A percentile compares a stretch with the other conserved stretches of the same genome.
Evolutionary conservation across 495 filamentous ascomycete genomes (phyloP).

Genomic region (Hyaloscypha bicolor): DNA sequence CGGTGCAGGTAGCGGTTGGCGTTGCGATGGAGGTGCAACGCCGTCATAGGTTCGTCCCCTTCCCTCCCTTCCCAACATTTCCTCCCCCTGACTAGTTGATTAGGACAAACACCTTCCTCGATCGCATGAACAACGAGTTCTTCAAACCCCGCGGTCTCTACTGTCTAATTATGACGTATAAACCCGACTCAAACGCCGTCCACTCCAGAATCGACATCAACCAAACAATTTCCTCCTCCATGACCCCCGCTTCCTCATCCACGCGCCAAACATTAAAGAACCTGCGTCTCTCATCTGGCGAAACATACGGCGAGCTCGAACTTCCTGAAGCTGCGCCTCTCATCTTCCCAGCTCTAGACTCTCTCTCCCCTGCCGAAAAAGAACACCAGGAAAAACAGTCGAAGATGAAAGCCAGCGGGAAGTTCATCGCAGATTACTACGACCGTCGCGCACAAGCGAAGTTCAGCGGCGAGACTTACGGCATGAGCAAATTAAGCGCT

Average conservation of each 20-base stretch:
- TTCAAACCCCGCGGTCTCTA: conserved; percentile 63
- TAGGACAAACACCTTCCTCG: conserved; percentile 57
- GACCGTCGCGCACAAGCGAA: conserved; percentile 52
- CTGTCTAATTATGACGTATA: conserved; percentile 62
- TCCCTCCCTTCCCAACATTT: neutral
- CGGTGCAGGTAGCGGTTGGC: conserved; percentile 43
- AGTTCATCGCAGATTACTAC: conserved; percentile 54
- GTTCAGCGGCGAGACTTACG: conserved; percentile 42
- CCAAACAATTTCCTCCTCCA: conserved; percentile 28
- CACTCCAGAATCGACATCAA: conserved; percentile 39
- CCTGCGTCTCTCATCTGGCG: conserved; percentile 46
- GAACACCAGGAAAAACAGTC: conserved; percentile 39
- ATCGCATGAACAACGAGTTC: conserved; percentile 57
- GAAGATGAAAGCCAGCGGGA: conserved; percentile 40
- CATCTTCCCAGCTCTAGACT: conserved; percentile 55
- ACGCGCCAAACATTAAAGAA: conserved; percentile 39
- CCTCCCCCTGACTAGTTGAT: neutral
- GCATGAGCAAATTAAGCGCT: conserved; percentile 15
- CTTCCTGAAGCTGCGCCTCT: conserved; percentile 57
- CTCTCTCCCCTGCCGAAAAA: conserved; percentile 34
- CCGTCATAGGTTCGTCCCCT: conserved; percentile 34
- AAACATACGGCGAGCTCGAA: conserved; percentile 47
- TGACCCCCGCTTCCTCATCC: conserved; percentile 29
- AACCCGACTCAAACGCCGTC: conserved; percentile 42
- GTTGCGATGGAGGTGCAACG: conserved; percentile 47